A percentile compares a stretch with the other conserved stretches of the same genome.
These are phyloP conservation scores for Pseudozyma sp. DNA, from an alignment of 1,284 basidiomycete species.

Conservation along the genomic window DNA sequence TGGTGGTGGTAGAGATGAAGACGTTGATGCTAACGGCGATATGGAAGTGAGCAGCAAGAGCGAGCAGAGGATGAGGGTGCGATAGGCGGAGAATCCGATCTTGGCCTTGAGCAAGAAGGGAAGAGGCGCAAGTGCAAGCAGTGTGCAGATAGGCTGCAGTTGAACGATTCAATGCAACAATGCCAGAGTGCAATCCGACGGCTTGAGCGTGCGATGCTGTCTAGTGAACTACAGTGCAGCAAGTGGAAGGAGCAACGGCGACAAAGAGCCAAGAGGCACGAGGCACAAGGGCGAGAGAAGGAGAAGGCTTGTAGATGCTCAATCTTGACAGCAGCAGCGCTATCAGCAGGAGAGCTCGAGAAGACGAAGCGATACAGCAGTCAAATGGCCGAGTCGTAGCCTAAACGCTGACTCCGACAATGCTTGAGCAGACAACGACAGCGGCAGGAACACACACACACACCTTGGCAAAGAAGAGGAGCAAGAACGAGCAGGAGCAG, in stretches of 20 bases:
- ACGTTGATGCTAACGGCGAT: slow-evolving; percentile 3
- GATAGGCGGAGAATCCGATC: slow-evolving; percentile 3
- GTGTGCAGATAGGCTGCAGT: slow-evolving; percentile 7
- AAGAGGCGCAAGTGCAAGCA: slow-evolving; percentile 10
- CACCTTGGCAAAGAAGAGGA: neutral
- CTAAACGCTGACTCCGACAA: slow-evolving; percentile 11
- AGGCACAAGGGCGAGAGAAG: slow-evolving; percentile 2
- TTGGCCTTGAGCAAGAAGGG: slow-evolving; percentile 4
- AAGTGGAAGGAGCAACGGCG: neutral
- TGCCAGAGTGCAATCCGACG: neutral
- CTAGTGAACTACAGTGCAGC: neutral
- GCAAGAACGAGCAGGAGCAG: slow-evolving; percentile 4
- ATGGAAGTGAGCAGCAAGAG: slow-evolving; percentile 4
- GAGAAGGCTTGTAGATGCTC: slow-evolving; percentile 30
- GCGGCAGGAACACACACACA: neutral
- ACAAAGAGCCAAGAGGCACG: neutral
- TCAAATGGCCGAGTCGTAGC: slow-evolving; percentile 3
- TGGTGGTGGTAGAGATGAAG: slow-evolving; percentile 8
- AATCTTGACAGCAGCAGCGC: slow-evolving; percentile 18
- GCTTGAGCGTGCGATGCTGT: too few relatives aligned
- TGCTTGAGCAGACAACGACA: neutral
- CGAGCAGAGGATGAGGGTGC: neutral
- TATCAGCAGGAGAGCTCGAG: neutral
- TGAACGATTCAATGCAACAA: neutral
- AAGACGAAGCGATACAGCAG: neutral